Conservation (phyloP, 805 yeast species). For the Clavispora asparagi region DNA sequence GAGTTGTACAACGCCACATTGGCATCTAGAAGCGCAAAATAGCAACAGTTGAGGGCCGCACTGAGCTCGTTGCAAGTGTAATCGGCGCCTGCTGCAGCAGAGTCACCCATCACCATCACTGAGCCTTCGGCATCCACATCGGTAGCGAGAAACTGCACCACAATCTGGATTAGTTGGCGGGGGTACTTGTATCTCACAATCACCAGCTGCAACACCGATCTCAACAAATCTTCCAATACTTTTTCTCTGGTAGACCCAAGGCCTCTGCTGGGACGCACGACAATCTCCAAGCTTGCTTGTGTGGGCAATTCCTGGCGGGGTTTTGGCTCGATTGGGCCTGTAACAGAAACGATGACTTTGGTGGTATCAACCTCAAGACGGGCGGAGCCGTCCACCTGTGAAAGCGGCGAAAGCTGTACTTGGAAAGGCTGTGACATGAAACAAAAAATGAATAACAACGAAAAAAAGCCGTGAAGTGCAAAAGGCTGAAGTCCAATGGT, state of each 20-base stretch:
- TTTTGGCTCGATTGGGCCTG: conserved; percentile 89
- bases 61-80: conserved; percentile 50
- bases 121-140: conserved; percentile 18
- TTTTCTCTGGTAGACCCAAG: conserved; percentile 73
- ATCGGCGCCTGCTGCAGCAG: conserved; percentile 16
- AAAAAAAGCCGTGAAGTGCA: not conserved
- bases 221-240: conserved; percentile 64
- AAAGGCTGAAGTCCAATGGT: not conserved
- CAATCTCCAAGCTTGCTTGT: conserved; percentile 68
- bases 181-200: conserved; percentile 67
- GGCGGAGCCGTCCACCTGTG: conserved; percentile 79
- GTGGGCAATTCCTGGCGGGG: conserved; percentile 81
- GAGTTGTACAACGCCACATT: conserved; percentile 66
- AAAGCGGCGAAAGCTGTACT: conserved; percentile 31
- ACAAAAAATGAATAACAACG: no score
- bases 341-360: conserved; percentile 66
- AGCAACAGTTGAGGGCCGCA: conserved; percentile 68
- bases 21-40: conserved; percentile 74
- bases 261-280: conserved; percentile 75
- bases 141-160: conserved; percentile 34
- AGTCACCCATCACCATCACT: conserved; percentile 10
- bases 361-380: conserved; percentile 46
- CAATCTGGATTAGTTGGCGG: conserved; percentile 51
- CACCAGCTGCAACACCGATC: conserved; percentile 54
- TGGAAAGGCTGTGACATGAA: conserved; percentile 9